These are phyloP conservation scores for Cystoisospora suis DNA, from an alignment of 169 alveolate species.

Conservation along the genomic window DNA sequence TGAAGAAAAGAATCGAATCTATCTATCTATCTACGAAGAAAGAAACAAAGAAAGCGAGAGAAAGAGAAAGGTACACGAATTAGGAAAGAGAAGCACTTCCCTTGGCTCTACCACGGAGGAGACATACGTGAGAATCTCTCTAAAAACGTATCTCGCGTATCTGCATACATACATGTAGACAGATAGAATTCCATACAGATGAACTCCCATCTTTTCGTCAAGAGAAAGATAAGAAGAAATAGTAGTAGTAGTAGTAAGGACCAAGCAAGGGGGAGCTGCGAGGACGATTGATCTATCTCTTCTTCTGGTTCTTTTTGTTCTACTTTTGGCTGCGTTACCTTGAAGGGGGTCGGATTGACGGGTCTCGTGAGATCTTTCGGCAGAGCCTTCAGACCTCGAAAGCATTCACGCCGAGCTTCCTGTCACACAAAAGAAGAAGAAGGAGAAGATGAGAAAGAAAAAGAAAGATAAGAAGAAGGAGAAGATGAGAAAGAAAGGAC, in stretches of 20 bases:
- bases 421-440: too few relatives aligned
- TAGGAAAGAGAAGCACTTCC: background rate
- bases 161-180: background rate
- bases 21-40: background rate
- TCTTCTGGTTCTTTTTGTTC: too few relatives aligned
- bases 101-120: background rate
- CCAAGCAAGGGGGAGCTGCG: background rate
- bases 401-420: background rate
- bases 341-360: constrained; percentile 24
- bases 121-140: background rate
- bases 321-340: background rate
- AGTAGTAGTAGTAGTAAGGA: background rate
- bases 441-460: too few relatives aligned
- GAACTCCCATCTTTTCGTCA: background rate
- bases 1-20: background rate
- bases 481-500: background rate
- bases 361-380: background rate
- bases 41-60: background rate
- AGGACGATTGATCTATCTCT: too few relatives aligned
- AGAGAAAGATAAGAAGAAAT: background rate
- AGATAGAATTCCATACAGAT: background rate
- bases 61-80: background rate
- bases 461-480: too few relatives aligned
- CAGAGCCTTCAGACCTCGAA: background rate
- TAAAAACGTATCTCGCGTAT: background rate